A percentile compares a stretch with the other conserved stretches of the same genome.
Evolutionary conservation across 306 rosid genomes (phyloP).

Genomic region (Carpinus viminea): DNA sequence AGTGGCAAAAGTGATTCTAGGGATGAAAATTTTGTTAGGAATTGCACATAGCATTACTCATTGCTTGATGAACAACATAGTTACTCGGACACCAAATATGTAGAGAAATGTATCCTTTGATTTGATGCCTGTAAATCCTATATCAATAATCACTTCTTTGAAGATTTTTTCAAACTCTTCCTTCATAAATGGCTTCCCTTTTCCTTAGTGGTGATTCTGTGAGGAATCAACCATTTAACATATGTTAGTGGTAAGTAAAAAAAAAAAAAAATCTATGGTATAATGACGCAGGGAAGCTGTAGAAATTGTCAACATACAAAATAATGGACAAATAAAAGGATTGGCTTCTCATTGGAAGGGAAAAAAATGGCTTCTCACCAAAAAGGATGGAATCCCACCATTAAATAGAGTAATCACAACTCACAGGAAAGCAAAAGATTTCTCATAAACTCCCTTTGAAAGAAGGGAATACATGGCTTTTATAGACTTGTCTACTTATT

Average conservation of each 20-base stretch:
- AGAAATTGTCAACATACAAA: too few species aligned
- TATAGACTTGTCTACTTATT: too few species aligned
- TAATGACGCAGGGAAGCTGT: too few species aligned
- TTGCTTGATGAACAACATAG: conserved; percentile 46
- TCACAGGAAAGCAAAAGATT: too few species aligned
- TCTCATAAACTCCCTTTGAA: too few species aligned
- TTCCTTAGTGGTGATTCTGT: conserved; percentile 11
- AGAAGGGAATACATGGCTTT: too few species aligned
- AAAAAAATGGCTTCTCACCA: too few species aligned
- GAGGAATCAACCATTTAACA: background rate
- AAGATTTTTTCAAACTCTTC: conserved; percentile 40
- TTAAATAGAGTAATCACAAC: too few species aligned
- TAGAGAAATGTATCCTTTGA: conserved; percentile 46
- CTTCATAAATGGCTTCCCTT: background rate
- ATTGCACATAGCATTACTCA: conserved; percentile 37
- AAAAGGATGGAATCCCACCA: too few species aligned
- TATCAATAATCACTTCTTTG: conserved; percentile 12
- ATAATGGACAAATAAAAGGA: too few species aligned
- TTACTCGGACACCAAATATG: conserved; percentile 62
- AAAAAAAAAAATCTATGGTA: too few species aligned
- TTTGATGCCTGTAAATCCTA: conserved; percentile 45
- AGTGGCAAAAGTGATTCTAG: conserved; percentile 56
- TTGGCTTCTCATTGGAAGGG: too few species aligned
- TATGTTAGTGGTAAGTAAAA: background rate
- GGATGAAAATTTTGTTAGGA: conserved; percentile 51